A percentile compares a stretch with the other conserved stretches of the same genome.
Evolutionary conservation across 2,329 filamentous ascomycete genomes (phyloP).

Genomic region (Didymella pinodella): DNA sequence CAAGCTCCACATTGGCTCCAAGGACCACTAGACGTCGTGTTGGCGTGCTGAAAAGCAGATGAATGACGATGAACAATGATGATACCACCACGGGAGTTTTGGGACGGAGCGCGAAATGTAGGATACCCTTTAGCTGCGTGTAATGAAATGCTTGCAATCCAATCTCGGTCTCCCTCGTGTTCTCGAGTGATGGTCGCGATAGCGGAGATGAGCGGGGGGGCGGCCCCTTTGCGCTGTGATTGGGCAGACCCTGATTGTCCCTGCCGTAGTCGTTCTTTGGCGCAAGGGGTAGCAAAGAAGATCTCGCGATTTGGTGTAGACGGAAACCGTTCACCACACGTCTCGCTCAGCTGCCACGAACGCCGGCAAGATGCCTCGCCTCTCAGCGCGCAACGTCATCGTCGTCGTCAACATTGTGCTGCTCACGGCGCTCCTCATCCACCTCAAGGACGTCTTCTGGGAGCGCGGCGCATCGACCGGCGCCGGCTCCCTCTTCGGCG

Average conservation of each 20-base stretch:
- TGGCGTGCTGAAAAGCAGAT: slow-evolving; percentile 10
- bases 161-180: not conserved
- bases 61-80: slow-evolving; percentile 25
- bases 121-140: slow-evolving; percentile 18
- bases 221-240: slow-evolving; percentile 9
- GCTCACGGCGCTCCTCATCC: slow-evolving; percentile 38
- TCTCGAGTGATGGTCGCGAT: not conserved
- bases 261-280: slow-evolving; percentile 1
- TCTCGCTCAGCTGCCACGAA: slow-evolving; percentile 12
- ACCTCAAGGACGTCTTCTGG: slow-evolving; percentile 43
- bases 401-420: slow-evolving; percentile 35
- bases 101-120: slow-evolving; percentile 11
- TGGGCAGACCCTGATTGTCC: not conserved
- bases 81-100: slow-evolving; percentile 37
- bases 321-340: slow-evolving; percentile 1
- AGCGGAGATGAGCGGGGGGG: slow-evolving; percentile 6
- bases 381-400: slow-evolving; percentile 40
- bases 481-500: slow-evolving; percentile 9
- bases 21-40: slow-evolving; percentile 36
- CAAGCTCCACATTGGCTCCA: slow-evolving; percentile 65
- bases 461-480: slow-evolving; percentile 14
- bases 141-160: slow-evolving; percentile 13
- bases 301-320: not conserved
- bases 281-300: not conserved
- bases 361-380: slow-evolving; percentile 39